Percentiles rank a stretch among this genome's conserved stretches.
Evolutionary conservation across 176 grass and related monocot species (phyloP).

Genomic region (Oryza glaberrima): DNA sequence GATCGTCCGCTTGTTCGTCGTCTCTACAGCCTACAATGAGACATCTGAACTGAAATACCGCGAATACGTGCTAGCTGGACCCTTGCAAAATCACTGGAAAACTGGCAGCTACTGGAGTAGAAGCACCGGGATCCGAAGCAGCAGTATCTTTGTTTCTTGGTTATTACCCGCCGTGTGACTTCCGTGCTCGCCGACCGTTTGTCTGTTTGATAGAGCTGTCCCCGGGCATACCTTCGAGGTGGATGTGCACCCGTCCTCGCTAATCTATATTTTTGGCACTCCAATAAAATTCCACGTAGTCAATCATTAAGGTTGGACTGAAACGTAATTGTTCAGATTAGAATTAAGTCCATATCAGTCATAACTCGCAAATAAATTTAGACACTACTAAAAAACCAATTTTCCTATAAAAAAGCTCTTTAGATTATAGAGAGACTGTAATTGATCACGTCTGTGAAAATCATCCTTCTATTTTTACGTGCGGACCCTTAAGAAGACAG

Average conservation of each 20-base stretch:
- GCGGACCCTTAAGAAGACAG: too few species aligned
- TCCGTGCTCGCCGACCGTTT: neutral
- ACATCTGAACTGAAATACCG: conserved; percentile 4
- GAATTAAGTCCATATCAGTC: too few species aligned
- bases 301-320: too few species aligned
- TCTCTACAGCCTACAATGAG: neutral
- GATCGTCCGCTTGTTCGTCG: conserved; percentile 1
- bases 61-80: neutral
- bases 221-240: conserved; percentile 33
- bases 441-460: too few species aligned
- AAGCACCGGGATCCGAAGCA: neutral
- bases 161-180: neutral
- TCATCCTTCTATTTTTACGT: too few species aligned
- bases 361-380: too few species aligned
- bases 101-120: neutral
- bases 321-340: too few species aligned
- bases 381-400: too few species aligned
- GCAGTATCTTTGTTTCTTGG: conserved; percentile 33
- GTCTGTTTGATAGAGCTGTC: conserved; percentile 38
- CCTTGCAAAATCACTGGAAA: neutral
- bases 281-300: neutral
- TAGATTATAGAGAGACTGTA: too few species aligned
- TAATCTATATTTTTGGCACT: neutral
- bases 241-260: neutral
- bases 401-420: too few species aligned